A percentile compares a stretch with the other conserved stretches of the same genome.
These are phyloP conservation scores for Teunomyces gatunensis DNA, from an alignment of 805 yeast genomes.

Conservation along the genomic window DNA sequence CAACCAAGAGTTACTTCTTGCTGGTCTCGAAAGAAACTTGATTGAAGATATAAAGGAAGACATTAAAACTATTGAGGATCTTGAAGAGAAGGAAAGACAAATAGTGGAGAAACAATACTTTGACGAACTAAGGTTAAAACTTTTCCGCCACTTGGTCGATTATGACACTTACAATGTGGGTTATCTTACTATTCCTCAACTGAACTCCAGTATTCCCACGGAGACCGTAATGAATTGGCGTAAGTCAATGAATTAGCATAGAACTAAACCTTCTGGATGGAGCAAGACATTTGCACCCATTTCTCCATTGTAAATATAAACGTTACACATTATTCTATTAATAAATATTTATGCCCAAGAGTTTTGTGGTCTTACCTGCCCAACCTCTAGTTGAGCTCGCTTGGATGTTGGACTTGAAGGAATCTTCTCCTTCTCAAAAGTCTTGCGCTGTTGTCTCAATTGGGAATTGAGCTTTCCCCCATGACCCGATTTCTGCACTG, in stretches of 20 bases:
- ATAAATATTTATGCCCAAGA: slow-evolving; percentile 1
- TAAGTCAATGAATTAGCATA: not conserved
- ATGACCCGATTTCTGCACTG: slow-evolving; percentile 5
- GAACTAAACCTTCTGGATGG: not conserved
- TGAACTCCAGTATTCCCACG: not conserved
- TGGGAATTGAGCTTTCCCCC: slow-evolving; percentile 32
- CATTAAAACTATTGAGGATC: slow-evolving; percentile 19
- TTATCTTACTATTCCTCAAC: slow-evolving; percentile 17
- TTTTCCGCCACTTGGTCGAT: slow-evolving; percentile 41
- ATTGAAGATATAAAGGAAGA: slow-evolving; percentile 31
- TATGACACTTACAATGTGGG: slow-evolving; percentile 41
- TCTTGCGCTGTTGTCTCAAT: slow-evolving; percentile 26
- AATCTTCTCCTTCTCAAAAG: slow-evolving; percentile 16
- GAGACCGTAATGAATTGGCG: not conserved
- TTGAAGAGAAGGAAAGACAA: slow-evolving; percentile 13
- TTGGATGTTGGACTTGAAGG: slow-evolving; percentile 17
- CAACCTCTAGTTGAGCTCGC: slow-evolving; percentile 6
- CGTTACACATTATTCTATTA: slow-evolving; percentile 1
- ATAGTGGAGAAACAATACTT: slow-evolving; percentile 14
- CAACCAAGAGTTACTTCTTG: slow-evolving; percentile 49
- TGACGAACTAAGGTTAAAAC: slow-evolving; percentile 31
- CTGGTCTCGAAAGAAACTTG: slow-evolving; percentile 57
- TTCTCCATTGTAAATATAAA: not conserved
- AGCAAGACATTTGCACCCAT: not conserved
- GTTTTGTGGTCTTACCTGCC: slow-evolving; percentile 3